Base-by-base conservation (phyloP, 331 rosid species). In the Quercus lobata region DNA sequence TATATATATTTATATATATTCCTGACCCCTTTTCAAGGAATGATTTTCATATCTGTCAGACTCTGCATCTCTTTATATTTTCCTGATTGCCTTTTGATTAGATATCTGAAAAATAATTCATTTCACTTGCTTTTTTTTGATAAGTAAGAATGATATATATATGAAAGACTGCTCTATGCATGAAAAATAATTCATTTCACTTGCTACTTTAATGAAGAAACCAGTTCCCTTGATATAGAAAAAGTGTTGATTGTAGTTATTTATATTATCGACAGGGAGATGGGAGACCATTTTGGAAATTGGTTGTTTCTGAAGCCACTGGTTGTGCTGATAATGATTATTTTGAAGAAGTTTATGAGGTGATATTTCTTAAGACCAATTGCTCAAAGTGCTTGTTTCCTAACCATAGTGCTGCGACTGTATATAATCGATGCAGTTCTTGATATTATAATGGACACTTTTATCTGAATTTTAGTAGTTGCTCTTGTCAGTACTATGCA, bases 241-340 rank as follows among this genome's bases (percentile, higher is more conserved):
- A 74, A 65, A 57, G 53, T 41, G 49, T 55, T 83, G 53, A 80
- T 68, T 75, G 49, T 74, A 29, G 35, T n/a, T n/a, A 56, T 69
- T 76, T 76, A 57, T 49, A 54, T 71, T 79, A 69, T 22, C 60
- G 77, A 77, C 83, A 95, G 99, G 99, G 99, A 82, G 99, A 95
- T 80, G 99, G 98, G 79, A 91, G 94, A 81, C 96, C 98, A 61
- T 95, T 95, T 84, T 93, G 98, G 99, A 95, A 88, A 84, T 89
- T 90, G 72, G 92, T 95, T 77, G 97, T 95, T 79, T 89, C 97
- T 32, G 90, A 95, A 84, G 96, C 99, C 80, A 95, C 97, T 14
- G 97, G 96, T 63, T 93, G 92, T 85, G 78, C 88, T 72, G 83
- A 93, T 80, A 79, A 81, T 70, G 86, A 78, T 79, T 95, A 90